Conservation (phyloP, 306 rosid species). For the Trifolium subterraneum region DNA sequence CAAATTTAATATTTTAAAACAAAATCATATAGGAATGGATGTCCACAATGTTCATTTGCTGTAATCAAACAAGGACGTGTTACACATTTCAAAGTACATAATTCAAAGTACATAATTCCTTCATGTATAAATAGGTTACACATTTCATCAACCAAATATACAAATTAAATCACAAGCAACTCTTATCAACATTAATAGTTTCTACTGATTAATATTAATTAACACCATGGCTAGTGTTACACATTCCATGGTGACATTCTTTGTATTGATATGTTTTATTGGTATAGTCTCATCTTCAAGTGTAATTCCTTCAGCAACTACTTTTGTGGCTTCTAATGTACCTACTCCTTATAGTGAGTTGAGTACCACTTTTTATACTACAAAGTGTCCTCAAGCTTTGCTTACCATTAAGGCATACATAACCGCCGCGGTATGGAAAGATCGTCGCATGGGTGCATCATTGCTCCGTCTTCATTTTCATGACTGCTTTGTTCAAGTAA, state of each 20-base stretch:
- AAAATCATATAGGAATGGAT: not conserved
- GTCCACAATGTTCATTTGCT: conserved; percentile 13
- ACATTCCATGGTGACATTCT: not conserved
- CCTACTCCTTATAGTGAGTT: not conserved
- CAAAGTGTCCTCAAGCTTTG: conserved; percentile 52
- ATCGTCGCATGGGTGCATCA: conserved; percentile 69
- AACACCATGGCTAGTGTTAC: conserved; percentile 18
- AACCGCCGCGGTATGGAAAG: conserved; percentile 39
- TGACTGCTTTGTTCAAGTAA: conserved; percentile 70
- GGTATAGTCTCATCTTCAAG: conserved; percentile 39
- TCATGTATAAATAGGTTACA: conserved; percentile 27
- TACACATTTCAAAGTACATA: too few relatives aligned
- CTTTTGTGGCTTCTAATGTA: not conserved
- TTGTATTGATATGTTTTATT: conserved; percentile 24
- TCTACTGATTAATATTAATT: not conserved
- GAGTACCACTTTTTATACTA: conserved; percentile 37
- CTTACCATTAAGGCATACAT: conserved; percentile 42
- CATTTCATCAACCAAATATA: conserved; percentile 28
- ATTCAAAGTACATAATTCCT: not conserved
- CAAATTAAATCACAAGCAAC: not conserved
- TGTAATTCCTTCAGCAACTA: conserved; percentile 23
- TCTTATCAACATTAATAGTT: not conserved
- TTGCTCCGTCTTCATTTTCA: conserved; percentile 74
- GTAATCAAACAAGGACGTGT: not conserved
- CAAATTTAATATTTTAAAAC: not conserved